A percentile compares a stretch with the other conserved stretches of the same genome.
These are phyloP conservation scores for Camellia japonica DNA, from an alignment of 148 eudicot species.

Conservation along the genomic window DNA sequence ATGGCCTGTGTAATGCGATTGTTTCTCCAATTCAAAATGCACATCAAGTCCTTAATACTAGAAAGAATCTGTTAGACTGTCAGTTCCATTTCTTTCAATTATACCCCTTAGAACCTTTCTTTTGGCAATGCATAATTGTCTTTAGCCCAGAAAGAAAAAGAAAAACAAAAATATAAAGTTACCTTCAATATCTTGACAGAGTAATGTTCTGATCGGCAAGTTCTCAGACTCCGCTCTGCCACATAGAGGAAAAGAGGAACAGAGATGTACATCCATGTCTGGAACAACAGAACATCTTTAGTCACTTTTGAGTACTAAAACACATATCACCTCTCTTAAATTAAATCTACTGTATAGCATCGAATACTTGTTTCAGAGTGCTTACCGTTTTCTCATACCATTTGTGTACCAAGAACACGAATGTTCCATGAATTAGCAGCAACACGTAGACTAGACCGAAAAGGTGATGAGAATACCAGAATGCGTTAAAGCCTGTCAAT, in stretches of 20 bases:
- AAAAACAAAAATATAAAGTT: neutral
- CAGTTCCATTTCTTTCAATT: neutral
- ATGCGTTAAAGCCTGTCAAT: slow-evolving; percentile 86
- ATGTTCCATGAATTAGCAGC: slow-evolving; percentile 76
- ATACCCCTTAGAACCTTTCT: neutral
- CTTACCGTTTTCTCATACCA: slow-evolving; percentile 91
- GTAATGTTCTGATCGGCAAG: slow-evolving; percentile 66
- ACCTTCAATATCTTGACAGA: slow-evolving; percentile 83
- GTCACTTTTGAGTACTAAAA: slow-evolving; percentile 1
- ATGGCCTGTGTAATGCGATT: neutral
- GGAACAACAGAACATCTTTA: slow-evolving; percentile 21
- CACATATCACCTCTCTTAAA: neutral
- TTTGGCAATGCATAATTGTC: neutral
- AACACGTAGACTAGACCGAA: slow-evolving; percentile 67
- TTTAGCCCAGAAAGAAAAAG: neutral
- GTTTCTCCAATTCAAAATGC: neutral
- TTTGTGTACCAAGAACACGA: slow-evolving; percentile 59
- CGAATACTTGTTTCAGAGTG: neutral
- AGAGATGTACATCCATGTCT: slow-evolving; percentile 96
- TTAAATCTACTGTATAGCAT: neutral
- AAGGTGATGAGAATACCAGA: slow-evolving; percentile 95
- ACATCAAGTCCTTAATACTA: neutral
- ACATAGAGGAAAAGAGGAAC: slow-evolving; percentile 65
- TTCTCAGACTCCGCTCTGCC: slow-evolving; percentile 71
- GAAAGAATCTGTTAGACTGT: neutral